phyloP scores from a whole-genome alignment of 257 asterid species.

The Petunia axillaris region DNA sequence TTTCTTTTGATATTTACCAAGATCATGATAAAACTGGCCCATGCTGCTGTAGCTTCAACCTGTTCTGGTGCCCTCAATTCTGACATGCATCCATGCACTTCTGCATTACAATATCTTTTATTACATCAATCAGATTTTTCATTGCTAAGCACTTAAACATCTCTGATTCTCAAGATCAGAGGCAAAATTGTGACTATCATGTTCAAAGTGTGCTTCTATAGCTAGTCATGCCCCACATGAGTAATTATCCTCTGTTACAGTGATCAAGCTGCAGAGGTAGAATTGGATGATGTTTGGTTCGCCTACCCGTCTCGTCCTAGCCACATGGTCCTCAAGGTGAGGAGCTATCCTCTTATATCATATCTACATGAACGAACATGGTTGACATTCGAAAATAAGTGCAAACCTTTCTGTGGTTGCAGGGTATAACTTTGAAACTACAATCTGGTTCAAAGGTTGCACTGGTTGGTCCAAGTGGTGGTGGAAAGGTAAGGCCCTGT shows the following conservation, averaged over 20 bases:
- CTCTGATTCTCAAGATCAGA: slow-evolving; percentile 21
- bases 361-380: neutral
- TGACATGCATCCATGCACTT: slow-evolving; percentile 24
- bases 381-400: neutral
- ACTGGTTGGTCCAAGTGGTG: slow-evolving; percentile 92
- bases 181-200: slow-evolving; percentile 6
- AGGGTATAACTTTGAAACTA: slow-evolving; percentile 75
- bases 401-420: slow-evolving; percentile 26
- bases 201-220: neutral
- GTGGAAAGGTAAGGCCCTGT: slow-evolving; percentile 68
- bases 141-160: neutral
- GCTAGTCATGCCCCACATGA: neutral
- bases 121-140: neutral
- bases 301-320: slow-evolving; percentile 92
- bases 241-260: slow-evolving; percentile 40
- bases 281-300: slow-evolving; percentile 82
- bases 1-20: neutral
- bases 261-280: slow-evolving; percentile 77
- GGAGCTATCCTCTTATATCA: slow-evolving; percentile 23
- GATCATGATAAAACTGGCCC: neutral
- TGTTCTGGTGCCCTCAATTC: slow-evolving; percentile 6
- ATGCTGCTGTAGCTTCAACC: slow-evolving; percentile 1
- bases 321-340: slow-evolving; percentile 81
- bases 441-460: slow-evolving; percentile 84
- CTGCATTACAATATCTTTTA: neutral